Conservation (phyloP, 2,329 filamentous ascomycete genomes). For the Trichophyton rubrum region DNA sequence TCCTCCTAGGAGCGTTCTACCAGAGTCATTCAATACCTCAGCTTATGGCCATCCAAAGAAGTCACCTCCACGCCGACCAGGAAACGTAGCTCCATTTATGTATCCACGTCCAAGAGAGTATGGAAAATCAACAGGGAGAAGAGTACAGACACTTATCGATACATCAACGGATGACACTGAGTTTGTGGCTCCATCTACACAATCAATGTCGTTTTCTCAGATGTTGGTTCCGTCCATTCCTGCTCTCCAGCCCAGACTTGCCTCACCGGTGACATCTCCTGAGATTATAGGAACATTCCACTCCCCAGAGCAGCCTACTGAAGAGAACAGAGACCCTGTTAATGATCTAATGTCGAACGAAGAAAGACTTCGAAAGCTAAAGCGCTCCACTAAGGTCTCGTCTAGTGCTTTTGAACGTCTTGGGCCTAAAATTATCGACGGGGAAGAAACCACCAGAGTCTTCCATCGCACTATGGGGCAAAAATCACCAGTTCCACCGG, state of each 20-base stretch:
- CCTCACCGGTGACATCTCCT: not conserved
- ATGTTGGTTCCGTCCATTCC: not conserved
- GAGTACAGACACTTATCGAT: not conserved
- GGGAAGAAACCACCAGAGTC: constrained; percentile 17
- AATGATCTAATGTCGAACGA: not conserved
- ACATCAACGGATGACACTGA: not conserved
- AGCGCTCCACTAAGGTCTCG: not conserved
- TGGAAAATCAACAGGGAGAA: not conserved
- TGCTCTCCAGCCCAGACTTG: not conserved
- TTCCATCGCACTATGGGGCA: constrained; percentile 24
- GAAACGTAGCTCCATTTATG: not conserved
- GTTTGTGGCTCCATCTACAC: not conserved
- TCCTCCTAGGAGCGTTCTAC: not conserved
- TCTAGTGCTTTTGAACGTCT: not conserved
- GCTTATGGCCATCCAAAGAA: not conserved
- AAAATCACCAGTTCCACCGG: constrained; percentile 13
- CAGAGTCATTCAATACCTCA: not conserved
- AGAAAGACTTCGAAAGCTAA: not conserved
- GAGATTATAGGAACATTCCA: not conserved
- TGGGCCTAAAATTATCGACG: not conserved
- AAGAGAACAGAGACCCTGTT: not conserved
- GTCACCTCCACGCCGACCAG: not conserved
- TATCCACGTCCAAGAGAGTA: not conserved
- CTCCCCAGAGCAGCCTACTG: not conserved
- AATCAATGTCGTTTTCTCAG: not conserved